Conservation (phyloP, 805 yeast genomes). For the Wickerhamomyces pijperi region DNA sequence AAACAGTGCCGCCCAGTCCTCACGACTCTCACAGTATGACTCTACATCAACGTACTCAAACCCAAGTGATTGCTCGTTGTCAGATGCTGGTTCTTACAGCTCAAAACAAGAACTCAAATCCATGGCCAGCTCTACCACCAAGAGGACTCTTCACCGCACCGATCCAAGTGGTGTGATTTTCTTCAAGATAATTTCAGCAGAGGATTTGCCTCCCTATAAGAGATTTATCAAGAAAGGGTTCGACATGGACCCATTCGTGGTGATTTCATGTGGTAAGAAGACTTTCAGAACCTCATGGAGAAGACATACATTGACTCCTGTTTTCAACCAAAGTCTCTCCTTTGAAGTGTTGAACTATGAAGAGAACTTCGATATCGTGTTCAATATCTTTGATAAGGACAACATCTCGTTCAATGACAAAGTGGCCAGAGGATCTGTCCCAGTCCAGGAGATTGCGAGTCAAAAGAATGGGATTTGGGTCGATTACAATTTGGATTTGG, state of each 20-base stretch:
- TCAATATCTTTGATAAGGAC: slow-evolving; percentile 78
- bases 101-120: no score
- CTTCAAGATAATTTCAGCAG: slow-evolving; percentile 62
- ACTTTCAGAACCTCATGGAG: slow-evolving; percentile 80
- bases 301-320: slow-evolving; percentile 73
- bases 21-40: slow-evolving; percentile 1
- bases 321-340: slow-evolving; percentile 68
- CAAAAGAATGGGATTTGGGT: slow-evolving; percentile 10
- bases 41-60: slow-evolving; percentile 1
- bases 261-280: slow-evolving; percentile 79
- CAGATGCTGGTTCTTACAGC: neutral
- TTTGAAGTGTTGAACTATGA: slow-evolving; percentile 69
- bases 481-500: slow-evolving; percentile 26
- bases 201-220: slow-evolving; percentile 68
- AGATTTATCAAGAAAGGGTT: slow-evolving; percentile 60
- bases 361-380: slow-evolving; percentile 48
- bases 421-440: slow-evolving; percentile 56
- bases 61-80: neutral
- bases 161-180: slow-evolving; percentile 56
- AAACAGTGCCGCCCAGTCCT: neutral
- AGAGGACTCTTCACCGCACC: neutral
- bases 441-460: slow-evolving; percentile 36
- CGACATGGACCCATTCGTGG: slow-evolving; percentile 95
- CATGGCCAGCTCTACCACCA: neutral
- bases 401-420: slow-evolving; percentile 72